Conservation (phyloP, 1,139 yeast genomes). For the Debaryomyces psychrophilus region DNA sequence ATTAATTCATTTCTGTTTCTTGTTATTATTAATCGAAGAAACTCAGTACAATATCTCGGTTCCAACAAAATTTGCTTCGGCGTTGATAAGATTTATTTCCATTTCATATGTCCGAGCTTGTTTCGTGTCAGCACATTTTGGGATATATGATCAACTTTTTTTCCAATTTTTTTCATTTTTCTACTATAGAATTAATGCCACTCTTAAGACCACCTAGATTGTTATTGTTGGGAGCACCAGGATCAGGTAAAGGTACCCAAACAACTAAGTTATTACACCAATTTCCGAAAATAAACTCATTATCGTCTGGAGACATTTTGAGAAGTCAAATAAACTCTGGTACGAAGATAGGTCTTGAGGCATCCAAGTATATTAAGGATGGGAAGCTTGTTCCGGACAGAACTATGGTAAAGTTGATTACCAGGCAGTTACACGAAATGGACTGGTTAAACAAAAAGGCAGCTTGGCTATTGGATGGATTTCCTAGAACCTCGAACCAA, state of each 20-base stretch:
- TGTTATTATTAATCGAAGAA: not conserved
- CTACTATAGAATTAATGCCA: constrained; percentile 8
- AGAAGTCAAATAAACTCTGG: constrained; percentile 63
- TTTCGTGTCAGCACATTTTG: not conserved
- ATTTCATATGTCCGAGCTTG: not conserved
- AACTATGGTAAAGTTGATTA: constrained; percentile 63
- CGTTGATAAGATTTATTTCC: not conserved
- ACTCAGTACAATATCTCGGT: not conserved
- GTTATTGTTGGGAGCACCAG: constrained; percentile 87
- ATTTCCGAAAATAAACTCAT: constrained; percentile 53
- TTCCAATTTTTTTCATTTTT: not conserved
- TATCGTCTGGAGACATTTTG: constrained; percentile 85
- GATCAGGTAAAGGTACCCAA: constrained; percentile 92
- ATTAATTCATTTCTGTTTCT: too few relatives aligned
- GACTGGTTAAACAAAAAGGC: constrained; percentile 51
- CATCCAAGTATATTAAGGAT: constrained; percentile 54
- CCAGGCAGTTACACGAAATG: constrained; percentile 45
- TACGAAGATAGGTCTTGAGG: constrained; percentile 61
- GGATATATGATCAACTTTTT: not conserved
- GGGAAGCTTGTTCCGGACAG: constrained; percentile 79
- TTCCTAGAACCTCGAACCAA: constrained; percentile 79
- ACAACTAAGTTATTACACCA: constrained; percentile 63
- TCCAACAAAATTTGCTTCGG: not conserved
- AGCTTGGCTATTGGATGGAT: constrained; percentile 86
- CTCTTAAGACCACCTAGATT: constrained; percentile 56